Conservation (phyloP, 768 basidiomycete species). For the Glaciozyma antarctica region DNA sequence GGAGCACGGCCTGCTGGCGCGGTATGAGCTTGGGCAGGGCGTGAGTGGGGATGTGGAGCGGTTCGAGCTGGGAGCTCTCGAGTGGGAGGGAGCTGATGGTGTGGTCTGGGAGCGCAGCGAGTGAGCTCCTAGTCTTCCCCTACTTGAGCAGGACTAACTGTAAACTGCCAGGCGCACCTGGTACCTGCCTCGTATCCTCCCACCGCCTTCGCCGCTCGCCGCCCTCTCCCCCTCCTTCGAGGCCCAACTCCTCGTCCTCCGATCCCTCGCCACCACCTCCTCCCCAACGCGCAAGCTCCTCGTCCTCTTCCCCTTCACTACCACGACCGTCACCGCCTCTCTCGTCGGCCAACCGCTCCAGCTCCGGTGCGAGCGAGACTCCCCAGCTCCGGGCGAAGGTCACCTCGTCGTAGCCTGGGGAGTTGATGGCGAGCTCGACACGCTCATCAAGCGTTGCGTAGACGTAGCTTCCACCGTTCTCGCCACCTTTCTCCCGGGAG, state of each 20-base stretch:
- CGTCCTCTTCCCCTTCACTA: conserved; percentile 20
- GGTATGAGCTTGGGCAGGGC: too few species aligned
- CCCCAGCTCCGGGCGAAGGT: not conserved
- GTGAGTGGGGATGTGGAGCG: too few species aligned
- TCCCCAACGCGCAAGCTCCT: not conserved
- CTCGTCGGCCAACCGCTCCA: conserved; percentile 3
- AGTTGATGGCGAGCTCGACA: not conserved
- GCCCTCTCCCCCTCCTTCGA: not conserved
- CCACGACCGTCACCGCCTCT: not conserved
- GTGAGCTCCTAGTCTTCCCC: too few species aligned
- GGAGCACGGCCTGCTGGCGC: too few species aligned
- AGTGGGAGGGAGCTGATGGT: too few species aligned
- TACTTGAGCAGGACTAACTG: too few species aligned
- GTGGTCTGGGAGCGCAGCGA: too few species aligned
- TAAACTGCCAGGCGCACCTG: conserved; percentile 12
- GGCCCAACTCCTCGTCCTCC: conserved; percentile 16
- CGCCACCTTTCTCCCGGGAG: too few species aligned
- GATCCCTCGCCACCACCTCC: not conserved
- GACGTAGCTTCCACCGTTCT: conserved; percentile 2
- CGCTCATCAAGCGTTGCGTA: conserved; percentile 8
- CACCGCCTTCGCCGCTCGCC: not conserved
- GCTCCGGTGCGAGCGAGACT: conserved; percentile 16
- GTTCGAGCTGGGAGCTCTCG: too few species aligned
- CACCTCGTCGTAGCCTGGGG: conserved; percentile 9
- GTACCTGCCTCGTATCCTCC: conserved; percentile 12